phyloP scores from a whole-genome alignment of 106 monocot species.

The Platanthera guangdongensis region DNA sequence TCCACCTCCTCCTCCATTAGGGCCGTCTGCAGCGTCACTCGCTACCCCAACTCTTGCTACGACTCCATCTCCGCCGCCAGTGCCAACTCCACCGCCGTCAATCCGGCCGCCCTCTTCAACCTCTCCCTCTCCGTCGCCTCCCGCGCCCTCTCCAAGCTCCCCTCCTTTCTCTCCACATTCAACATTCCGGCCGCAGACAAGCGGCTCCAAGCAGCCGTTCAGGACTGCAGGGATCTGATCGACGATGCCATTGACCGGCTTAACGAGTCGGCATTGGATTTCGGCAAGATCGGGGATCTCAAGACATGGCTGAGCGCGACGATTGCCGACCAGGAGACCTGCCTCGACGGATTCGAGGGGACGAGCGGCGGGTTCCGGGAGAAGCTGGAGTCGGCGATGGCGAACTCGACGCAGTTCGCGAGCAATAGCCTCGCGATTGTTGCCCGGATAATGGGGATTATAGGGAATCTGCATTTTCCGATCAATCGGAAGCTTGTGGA shows the following conservation, averaged over 20 bases:
- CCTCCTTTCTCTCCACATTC: slow-evolving; percentile 14
- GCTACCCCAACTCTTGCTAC: slow-evolving; percentile 47
- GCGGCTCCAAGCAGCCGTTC: slow-evolving; percentile 26
- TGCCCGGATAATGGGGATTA: slow-evolving; percentile 17
- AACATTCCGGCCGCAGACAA: slow-evolving; percentile 13
- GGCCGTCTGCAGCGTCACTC: slow-evolving; percentile 50
- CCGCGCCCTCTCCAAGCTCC: slow-evolving; percentile 16
- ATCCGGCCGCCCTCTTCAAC: slow-evolving; percentile 55
- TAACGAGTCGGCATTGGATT: slow-evolving; percentile 24
- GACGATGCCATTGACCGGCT: slow-evolving; percentile 31
- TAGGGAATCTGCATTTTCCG: slow-evolving; percentile 15
- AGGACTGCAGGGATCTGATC: slow-evolving; percentile 39
- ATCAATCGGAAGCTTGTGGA: slow-evolving; percentile 23
- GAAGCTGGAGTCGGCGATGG: slow-evolving; percentile 35
- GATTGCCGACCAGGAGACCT: slow-evolving; percentile 38
- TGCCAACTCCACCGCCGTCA: slow-evolving; percentile 12
- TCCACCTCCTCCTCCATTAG: slow-evolving; percentile 33
- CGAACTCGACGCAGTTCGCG: slow-evolving; percentile 27
- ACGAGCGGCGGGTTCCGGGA: slow-evolving; percentile 16
- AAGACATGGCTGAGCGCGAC: slow-evolving; percentile 45
- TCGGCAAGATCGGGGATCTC: slow-evolving; percentile 21
- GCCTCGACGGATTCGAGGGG: slow-evolving; percentile 43
- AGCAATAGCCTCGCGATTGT: slow-evolving; percentile 45
- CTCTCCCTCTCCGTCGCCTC: slow-evolving; percentile 43
- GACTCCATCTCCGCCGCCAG: slow-evolving; percentile 37